Evolutionary conservation across 2,329 filamentous ascomycete genomes (phyloP).

Genomic region (Achaetomium macrosporum): DNA sequence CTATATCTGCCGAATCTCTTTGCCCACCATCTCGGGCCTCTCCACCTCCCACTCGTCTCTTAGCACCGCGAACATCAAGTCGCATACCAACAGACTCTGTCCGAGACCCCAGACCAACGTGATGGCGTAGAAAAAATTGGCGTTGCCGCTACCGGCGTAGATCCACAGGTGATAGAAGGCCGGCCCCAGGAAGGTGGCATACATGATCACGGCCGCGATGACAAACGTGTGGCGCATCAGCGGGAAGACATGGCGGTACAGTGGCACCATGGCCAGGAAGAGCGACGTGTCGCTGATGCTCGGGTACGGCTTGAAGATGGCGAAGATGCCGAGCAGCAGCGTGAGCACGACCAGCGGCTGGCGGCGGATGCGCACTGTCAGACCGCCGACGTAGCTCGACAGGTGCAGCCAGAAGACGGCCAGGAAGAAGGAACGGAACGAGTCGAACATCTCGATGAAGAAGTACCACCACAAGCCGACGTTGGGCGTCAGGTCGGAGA

Average conservation of each 20-base stretch:
- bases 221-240: conserved; percentile 93
- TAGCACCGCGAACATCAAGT: conserved; percentile 80
- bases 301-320: conserved; percentile 95
- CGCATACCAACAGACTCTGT: conserved; percentile 77
- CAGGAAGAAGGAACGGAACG: conserved; percentile 93
- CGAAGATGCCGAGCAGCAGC: conserved; percentile 81
- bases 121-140: conserved; percentile 99
- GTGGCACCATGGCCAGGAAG: conserved; percentile 73
- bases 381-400: conserved; percentile 77
- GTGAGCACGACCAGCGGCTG: conserved; percentile 84
- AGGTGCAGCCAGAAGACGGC: conserved; percentile 98
- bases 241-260: conserved; percentile 89
- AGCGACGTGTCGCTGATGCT: conserved; percentile 85
- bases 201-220: conserved; percentile 73
- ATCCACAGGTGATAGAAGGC: conserved; percentile 98
- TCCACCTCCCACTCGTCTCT: conserved; percentile 93
- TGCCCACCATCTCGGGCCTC: conserved; percentile 81
- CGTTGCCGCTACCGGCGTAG: conserved; percentile 94
- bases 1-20: conserved; percentile 73
- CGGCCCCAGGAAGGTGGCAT: conserved; percentile 81
- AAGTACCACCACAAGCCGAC: conserved; percentile 99
- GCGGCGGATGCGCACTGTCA: conserved; percentile 73
- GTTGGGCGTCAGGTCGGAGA: conserved; percentile 91
- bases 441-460: conserved; percentile 99
- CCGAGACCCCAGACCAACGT: conserved; percentile 97